Percentiles rank a stretch among this genome's conserved stretches.
phyloP scores from a whole-genome alignment of 257 asterid species.

The Solanum medicagineum region DNA sequence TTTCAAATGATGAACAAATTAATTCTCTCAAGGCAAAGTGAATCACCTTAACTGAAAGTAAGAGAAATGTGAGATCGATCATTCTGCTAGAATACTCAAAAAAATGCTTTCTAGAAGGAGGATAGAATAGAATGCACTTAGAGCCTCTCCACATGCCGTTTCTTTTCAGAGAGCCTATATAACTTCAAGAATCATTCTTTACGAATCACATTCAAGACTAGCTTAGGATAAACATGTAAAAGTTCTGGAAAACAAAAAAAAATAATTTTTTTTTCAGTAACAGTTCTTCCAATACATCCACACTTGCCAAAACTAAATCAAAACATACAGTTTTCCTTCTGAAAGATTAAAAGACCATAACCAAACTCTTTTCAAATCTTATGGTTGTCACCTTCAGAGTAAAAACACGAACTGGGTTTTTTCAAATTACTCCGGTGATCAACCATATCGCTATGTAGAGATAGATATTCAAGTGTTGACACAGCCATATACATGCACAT shows the following conservation, averaged over 20 bases:
- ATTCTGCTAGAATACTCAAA: not conserved
- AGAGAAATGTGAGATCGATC: not conserved
- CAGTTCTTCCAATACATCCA: not conserved
- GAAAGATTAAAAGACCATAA: not conserved
- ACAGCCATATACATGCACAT: not conserved
- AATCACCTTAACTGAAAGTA: too few species aligned
- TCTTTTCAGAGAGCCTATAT: not conserved
- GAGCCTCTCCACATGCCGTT: not conserved
- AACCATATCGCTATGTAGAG: not conserved
- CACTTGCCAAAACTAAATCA: not conserved
- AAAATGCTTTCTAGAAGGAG: not conserved
- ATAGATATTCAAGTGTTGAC: not conserved
- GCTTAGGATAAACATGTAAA: not conserved
- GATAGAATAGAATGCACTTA: not conserved
- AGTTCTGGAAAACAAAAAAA: not conserved
- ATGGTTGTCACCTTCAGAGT: not conserved
- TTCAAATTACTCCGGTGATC: not conserved
- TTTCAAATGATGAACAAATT: too few species aligned
- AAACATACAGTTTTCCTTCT: not conserved
- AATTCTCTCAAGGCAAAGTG: too few species aligned
- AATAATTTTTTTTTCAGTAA: not conserved
- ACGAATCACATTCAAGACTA: not conserved
- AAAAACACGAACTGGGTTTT: not conserved
- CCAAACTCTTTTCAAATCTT: not conserved
- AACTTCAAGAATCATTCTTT: not conserved